These are phyloP conservation scores for Entomortierella lignicola DNA, from an alignment of 192 early-diverging fungal genomes.

Conservation along the genomic window DNA sequence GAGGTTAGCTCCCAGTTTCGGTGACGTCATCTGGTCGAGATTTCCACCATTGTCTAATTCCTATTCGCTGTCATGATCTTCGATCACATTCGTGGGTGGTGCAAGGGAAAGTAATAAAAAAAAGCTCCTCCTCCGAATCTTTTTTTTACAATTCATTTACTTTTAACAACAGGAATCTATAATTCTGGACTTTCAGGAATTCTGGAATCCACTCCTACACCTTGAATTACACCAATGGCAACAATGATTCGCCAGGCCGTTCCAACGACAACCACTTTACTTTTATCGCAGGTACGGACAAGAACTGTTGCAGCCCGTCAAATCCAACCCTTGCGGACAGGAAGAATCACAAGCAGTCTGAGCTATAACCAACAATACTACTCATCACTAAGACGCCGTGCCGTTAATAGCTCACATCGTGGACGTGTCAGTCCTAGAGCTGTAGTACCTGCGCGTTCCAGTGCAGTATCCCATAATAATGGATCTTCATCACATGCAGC, in stretches of 20 bases:
- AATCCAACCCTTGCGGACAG: background rate
- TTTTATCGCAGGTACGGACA: slow-evolving; percentile 6
- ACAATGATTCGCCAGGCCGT: slow-evolving; percentile 3
- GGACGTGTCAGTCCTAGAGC: slow-evolving; percentile 33
- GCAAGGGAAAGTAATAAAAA: too few relatives aligned
- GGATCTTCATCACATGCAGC: background rate
- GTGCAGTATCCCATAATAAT: background rate
- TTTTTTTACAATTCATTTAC: too few relatives aligned
- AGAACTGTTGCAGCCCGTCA: background rate
- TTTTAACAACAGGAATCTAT: too few relatives aligned
- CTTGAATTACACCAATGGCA: background rate
- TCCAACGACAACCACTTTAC: background rate
- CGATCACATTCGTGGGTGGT: too few relatives aligned
- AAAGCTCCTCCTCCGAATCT: too few relatives aligned
- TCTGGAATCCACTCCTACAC: background rate
- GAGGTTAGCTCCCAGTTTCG: too few relatives aligned
- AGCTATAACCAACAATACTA: background rate
- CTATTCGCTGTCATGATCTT: too few relatives aligned
- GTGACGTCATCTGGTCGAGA: too few relatives aligned
- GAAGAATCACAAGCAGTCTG: background rate
- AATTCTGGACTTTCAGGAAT: too few relatives aligned
- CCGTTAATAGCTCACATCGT: background rate
- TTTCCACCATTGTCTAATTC: too few relatives aligned
- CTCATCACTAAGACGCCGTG: slow-evolving; percentile 30
- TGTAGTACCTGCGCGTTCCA: slow-evolving; percentile 18